These are phyloP conservation scores for Pseudonitzschia pungens DNA, from an alignment of 108 stramenopile species.

Conservation along the genomic window DNA sequence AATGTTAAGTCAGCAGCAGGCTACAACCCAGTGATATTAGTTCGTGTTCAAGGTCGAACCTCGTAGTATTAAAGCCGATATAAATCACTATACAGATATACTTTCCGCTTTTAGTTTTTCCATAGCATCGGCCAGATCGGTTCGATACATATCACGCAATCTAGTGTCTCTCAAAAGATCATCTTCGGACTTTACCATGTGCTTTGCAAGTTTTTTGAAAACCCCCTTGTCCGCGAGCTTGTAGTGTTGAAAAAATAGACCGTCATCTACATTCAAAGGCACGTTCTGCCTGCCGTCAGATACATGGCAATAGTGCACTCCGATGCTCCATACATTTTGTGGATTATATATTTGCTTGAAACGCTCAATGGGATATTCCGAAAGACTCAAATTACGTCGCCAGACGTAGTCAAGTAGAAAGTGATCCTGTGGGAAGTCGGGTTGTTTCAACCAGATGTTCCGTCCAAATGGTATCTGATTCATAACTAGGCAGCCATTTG, in stretches of 20 bases:
- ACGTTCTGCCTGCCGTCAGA: background rate
- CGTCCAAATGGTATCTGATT: constrained; percentile 7
- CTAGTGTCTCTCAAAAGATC: constrained; percentile 4
- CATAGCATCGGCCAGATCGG: constrained; percentile 3
- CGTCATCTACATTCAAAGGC: background rate
- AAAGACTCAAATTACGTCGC: constrained; percentile 8
- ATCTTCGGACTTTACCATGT: constrained; percentile 6
- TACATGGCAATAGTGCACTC: constrained; percentile 5
- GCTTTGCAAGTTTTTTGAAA: constrained; percentile 3
- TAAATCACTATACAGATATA: background rate
- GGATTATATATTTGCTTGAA: constrained; percentile 9
- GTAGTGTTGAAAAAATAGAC: background rate
- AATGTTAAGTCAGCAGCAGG: constrained; percentile 30
- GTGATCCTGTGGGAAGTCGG: background rate
- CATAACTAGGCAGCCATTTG: background rate
- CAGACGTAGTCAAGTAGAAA: constrained; percentile 11
- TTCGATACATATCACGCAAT: constrained; percentile 10
- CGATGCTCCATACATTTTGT: constrained; percentile 1
- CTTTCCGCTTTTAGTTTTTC: background rate
- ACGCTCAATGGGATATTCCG: constrained; percentile 7
- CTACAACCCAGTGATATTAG: constrained; percentile 17
- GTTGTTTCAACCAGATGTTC: background rate
- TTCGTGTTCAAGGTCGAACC: background rate
- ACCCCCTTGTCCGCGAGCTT: constrained; percentile 13
- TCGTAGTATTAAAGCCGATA: background rate